phyloP scores from a whole-genome alignment of 805 yeast genomes.

The Candida michaelii region DNA sequence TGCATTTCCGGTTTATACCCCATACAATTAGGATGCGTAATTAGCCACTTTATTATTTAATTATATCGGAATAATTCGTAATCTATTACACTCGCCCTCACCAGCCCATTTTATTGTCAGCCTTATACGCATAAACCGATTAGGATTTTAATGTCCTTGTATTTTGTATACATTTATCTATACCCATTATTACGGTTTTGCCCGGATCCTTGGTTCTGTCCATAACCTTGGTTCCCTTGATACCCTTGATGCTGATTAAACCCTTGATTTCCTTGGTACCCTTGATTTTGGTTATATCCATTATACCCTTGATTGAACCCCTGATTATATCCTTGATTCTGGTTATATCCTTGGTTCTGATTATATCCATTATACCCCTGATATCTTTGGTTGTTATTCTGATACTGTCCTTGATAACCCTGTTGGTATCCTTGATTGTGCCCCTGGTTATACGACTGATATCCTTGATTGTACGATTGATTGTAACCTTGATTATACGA shows the following conservation, averaged over 20 bases:
- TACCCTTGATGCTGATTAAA: constrained; percentile 7
- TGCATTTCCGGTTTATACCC: not conserved
- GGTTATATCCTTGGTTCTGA: constrained; percentile 11
- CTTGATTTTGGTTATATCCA: constrained; percentile 16
- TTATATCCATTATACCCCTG: too few species aligned
- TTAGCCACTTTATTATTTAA: not conserved
- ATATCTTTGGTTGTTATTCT: too few species aligned
- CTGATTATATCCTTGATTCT: constrained; percentile 5
- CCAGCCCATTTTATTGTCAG: too few species aligned
- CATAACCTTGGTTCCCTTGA: constrained; percentile 13
- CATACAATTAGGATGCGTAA: not conserved
- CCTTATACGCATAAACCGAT: not conserved
- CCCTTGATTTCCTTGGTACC: constrained; percentile 10
- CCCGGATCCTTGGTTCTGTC: constrained; percentile 9
- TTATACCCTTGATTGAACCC: constrained; percentile 4
- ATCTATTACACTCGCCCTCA: too few species aligned
- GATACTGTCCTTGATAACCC: too few species aligned
- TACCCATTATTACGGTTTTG: constrained; percentile 15
- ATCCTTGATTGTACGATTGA: constrained; percentile 3
- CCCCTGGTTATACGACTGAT: not conserved
- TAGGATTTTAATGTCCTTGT: constrained; percentile 5
- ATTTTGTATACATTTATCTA: constrained; percentile 6
- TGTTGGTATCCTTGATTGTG: constrained; percentile 15
- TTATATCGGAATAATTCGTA: constrained; percentile 1
- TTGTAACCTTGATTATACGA: constrained; percentile 8